Evolutionary conservation across 148 eudicot genomes (phyloP), one percentile per base, ranked within the genome.

Genomic region (Silene conica): DNA sequence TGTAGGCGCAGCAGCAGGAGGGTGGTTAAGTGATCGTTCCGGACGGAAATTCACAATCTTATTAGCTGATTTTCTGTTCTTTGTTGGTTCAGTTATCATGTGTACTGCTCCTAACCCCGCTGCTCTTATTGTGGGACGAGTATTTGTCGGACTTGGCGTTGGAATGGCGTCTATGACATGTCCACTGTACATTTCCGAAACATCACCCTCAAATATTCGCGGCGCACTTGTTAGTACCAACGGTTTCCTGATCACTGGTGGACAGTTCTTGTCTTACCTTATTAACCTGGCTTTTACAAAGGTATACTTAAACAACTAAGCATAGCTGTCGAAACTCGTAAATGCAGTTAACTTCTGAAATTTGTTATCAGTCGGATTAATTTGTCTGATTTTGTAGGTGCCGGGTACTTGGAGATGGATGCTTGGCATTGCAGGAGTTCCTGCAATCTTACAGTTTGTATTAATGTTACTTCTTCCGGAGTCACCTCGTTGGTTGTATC

Each of bases 401-500:
- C 87, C 84, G 0, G 88, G 91, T 54, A 88, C 92, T 25, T 90
- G 95, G 92, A 74, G 92, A 1, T 90, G 95, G 92, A 90, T 90
- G 95, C 95, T 90, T 63, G 96, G 96, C 63, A 76, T 90, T 43
- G 92, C 96, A 0, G 92, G 87, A 19, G 26, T 90, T 71, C 96
- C 96, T 21, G 92, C 96, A 69, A 54, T 90, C 8, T 5, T 85
- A 34, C 96, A 90, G 71, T 86, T 90, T 73, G 52, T 81, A 10
- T 25, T 90, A 62, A 90, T 90, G 92, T 65, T 85, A 20, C 60
- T 78, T 6, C 90, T 90, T 55, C 96, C 96, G 0, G 96, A 90
- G 77, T 90, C 96, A 11, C 96, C 96, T 1, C 88, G 96, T 57
- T 90, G 96, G 96, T 88, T 90, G 23, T 90, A 88, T 79, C 86